Base-by-base conservation (phyloP, 495 filamentous ascomycete genomes). In the Lindgomyces ingoldianus region DNA sequence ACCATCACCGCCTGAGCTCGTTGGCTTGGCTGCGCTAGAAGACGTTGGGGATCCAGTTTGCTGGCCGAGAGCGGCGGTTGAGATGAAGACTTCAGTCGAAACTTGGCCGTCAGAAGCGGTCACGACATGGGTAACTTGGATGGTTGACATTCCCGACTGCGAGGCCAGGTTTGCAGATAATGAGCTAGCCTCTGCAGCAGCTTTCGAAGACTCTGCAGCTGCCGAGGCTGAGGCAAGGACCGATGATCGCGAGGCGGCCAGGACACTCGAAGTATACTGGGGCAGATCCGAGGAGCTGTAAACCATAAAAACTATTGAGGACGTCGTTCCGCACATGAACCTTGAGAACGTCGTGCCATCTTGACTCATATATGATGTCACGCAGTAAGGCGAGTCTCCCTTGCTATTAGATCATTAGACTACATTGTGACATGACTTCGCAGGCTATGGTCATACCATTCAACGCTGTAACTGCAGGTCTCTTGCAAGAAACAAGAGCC, bases 271-370 rank as follows among this genome's bases (percentile, higher is more conserved):
- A 1, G 55, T 47, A 19, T 46, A 58, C 36, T 58, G 55, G n/a
- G 55, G 55, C 21, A 42, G 46, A 24, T 58, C 55, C 18, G 46
- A 22, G 14, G 36, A 44, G 19, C 41, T 47, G 21, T 58, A 58
- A 3, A 27, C 55, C 55, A 58, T 58, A 26, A 12, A 48, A 8
- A 58, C 26, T 12, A 58, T 29, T 12, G 55, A 58, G 4, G 55
- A 46, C 3, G 39, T 46, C 19, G 55, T 46, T 14, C 41, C 55
- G 42, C 55, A 58, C 55, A 58, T 58, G 55, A 58, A 58, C n/a
- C 55, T 39, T 12, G 55, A 58, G 55, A 46, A 58, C 16, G 55
- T 58, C 41, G 39, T 46, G 22, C 41, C 39, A n/a, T 29, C 39
- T 24, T 58, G n/a, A 19, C 41, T 27, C 55, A 58, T 58, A 42